Evolutionary conservation across 2,329 filamentous ascomycete genomes (phyloP), one percentile per base, ranked within the genome.

Genomic region (Trichoderma atroviride): DNA sequence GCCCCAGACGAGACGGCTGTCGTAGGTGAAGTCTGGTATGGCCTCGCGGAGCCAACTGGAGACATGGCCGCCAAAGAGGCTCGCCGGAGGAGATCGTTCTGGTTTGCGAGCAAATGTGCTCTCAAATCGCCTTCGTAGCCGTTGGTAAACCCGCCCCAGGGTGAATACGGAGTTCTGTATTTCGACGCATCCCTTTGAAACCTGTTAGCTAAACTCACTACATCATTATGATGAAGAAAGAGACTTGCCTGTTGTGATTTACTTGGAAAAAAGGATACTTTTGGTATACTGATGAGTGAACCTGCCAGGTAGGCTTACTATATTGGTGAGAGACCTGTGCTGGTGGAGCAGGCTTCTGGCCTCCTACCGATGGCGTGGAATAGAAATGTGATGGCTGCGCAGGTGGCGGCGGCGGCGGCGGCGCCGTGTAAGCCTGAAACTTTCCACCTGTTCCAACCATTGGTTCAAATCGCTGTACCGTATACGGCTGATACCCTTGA

Each of bases 251-350:
- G 71, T 89, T 89, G 72, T 89, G 84, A 70, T 89, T 81, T 31
- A 87, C 83, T 72, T 88, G 86, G 75, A 89, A 87, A 75, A 88
- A 90, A 3, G 82, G 78, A 73, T 87, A 88, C 71, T 85, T 87
- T 69, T 85, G 83, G 68, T 83, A 83, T 11, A 85, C 80, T n/a
- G 79, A 80, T 1, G 78, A 75, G 53, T 80, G 75, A 24, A 79
- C 74, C 72, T 81, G 71, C 75, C 76, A 80, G n/a, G 74, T 69
- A 6, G 74, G 75, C 40, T 77, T 79, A 43, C 58, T 61, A 16
- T 62, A 66, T 19, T 68, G 69, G 22, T 61, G 57, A 27, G 52
- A 11, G 61, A 16, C 37, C 14, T 50, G 64, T 24, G 40, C 24
- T 27, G 55, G 33, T 22, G 64, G 29, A n/a, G 55, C 22, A 27